A percentile compares a stretch with the other conserved stretches of the same genome.
Conservation (phyloP, 2,329 filamentous ascomycete genomes). For the Fusarium denticulatum region DNA sequence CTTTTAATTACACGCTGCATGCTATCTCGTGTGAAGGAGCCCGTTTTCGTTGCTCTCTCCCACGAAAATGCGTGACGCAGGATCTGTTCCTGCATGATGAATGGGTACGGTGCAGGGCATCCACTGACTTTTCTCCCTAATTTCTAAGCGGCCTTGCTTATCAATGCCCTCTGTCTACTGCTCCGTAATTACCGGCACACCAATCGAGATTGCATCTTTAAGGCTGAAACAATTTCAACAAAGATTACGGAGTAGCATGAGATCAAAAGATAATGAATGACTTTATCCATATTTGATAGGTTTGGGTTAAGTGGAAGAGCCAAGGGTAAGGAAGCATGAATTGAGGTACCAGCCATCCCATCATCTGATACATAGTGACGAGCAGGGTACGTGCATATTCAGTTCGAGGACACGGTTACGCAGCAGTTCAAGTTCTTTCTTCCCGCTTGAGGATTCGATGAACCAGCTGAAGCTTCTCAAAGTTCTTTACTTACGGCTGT, state of each 20-base stretch:
- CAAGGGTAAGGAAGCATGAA: background rate
- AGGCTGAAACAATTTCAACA: constrained; percentile 30
- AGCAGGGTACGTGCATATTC: constrained; percentile 5
- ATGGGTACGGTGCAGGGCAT: background rate
- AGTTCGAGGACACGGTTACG: constrained; percentile 16
- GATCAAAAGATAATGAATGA: background rate
- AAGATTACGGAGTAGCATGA: constrained; percentile 13
- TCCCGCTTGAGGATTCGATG: constrained; percentile 4
- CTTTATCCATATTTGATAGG: background rate
- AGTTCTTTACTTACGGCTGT: constrained; percentile 19
- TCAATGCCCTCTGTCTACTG: background rate
- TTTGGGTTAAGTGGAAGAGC: background rate
- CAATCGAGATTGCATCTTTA: constrained; percentile 31
- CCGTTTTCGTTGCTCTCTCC: background rate
- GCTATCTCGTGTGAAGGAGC: background rate
- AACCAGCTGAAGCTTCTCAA: constrained; percentile 22
- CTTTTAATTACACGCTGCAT: background rate
- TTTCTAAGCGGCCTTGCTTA: background rate
- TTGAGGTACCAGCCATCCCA: background rate
- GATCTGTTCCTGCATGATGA: constrained; percentile 30
- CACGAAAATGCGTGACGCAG: constrained; percentile 13
- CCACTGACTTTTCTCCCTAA: background rate
- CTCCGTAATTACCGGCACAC: constrained; percentile 7
- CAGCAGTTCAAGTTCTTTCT: constrained; percentile 27
- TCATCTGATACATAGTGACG: background rate